Percentiles rank a stretch among this genome's conserved stretches.
Conservation (phyloP, 2,329 filamentous ascomycete species). For the Calonectria fujianensis region DNA sequence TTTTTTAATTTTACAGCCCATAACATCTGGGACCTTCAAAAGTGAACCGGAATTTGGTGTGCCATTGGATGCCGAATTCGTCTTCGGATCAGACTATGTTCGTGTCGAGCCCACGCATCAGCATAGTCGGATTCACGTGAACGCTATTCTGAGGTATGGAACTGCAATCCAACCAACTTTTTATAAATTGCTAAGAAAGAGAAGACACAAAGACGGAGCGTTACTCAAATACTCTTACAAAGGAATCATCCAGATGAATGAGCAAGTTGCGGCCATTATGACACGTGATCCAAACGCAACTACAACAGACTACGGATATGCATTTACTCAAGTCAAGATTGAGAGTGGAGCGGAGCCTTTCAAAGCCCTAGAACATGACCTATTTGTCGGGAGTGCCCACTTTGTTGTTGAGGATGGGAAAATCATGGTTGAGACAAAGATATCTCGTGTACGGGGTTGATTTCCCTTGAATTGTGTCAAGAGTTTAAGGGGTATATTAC, state of each 20-base stretch:
- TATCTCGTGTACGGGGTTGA: slow-evolving; percentile 19
- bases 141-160: slow-evolving; percentile 22
- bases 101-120: slow-evolving; percentile 8
- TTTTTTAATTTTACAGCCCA: neutral
- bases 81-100: slow-evolving; percentile 28
- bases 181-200: neutral
- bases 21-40: slow-evolving; percentile 17
- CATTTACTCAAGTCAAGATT: slow-evolving; percentile 21
- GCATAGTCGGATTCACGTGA: slow-evolving; percentile 29
- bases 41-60: slow-evolving; percentile 18
- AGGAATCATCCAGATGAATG: slow-evolving; percentile 24
- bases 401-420: slow-evolving; percentile 26
- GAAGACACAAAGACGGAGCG: neutral
- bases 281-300: slow-evolving; percentile 14
- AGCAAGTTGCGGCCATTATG: slow-evolving; percentile 23
- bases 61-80: slow-evolving; percentile 26
- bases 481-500: neutral
- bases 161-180: neutral
- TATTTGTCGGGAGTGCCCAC: slow-evolving; percentile 31
- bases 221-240: slow-evolving; percentile 20
- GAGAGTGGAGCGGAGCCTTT: slow-evolving; percentile 14
- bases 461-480: neutral
- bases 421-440: slow-evolving; percentile 26
- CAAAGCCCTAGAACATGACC: neutral
- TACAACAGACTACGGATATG: slow-evolving; percentile 21